Evolutionary conservation across 306 rosid species (phyloP).

Genomic region (Abrus pulchellus): DNA sequence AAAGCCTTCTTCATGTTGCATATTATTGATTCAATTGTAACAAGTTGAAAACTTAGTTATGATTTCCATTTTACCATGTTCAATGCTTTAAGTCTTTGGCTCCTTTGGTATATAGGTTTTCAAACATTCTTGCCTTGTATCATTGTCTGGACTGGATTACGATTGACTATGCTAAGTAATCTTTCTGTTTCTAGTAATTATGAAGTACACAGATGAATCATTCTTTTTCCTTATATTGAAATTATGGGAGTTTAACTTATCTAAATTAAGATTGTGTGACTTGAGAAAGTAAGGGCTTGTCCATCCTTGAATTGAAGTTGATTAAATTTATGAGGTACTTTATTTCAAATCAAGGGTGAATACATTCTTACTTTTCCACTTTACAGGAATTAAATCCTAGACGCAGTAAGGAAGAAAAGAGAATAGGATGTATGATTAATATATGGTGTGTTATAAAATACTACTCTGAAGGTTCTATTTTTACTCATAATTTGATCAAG

Average conservation of each 20-base stretch:
- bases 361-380: background rate
- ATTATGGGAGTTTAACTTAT: background rate
- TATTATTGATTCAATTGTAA: conserved; percentile 22
- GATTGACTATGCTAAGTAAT: conserved; percentile 31
- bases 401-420: background rate
- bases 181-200: conserved; percentile 19
- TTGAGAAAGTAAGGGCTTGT: background rate
- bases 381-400: background rate
- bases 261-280: background rate
- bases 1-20: conserved; percentile 40
- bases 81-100: conserved; percentile 38
- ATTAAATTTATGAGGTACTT: background rate
- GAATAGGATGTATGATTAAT: conserved; percentile 22
- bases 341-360: background rate
- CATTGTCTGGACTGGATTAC: background rate
- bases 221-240: conserved; percentile 28
- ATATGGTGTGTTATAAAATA: conserved; percentile 4
- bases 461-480: conserved; percentile 16
- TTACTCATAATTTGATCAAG: conserved; percentile 14
- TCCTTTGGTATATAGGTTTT: conserved; percentile 30
- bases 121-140: conserved; percentile 23
- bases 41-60: conserved; percentile 2
- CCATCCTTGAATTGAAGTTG: background rate
- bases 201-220: conserved; percentile 13
- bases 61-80: conserved; percentile 33